Base-by-base conservation (phyloP, 768 basidiomycete species). In the Suillus decipiens region DNA sequence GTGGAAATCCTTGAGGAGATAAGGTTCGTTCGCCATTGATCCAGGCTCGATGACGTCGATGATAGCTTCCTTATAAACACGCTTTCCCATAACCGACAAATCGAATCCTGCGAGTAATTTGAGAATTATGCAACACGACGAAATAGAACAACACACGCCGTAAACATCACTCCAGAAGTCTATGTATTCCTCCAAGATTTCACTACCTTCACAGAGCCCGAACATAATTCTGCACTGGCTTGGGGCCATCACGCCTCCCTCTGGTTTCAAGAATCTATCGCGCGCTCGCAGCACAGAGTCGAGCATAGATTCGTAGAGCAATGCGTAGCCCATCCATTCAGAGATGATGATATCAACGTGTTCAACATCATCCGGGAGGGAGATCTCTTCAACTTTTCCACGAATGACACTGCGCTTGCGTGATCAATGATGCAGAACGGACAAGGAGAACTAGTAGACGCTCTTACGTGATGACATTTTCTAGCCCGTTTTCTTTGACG, bases 291-390 rank as follows among this genome's bases (percentile, higher is more conserved):
- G 79, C 19, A 99, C 96, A 2, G 95, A 96, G 75, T 98, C 96
- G 39, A 99, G 84, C 96, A 99, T 98, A 48, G 91, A 93, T 76
- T 99, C 96, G 75, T 98, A 98, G 24, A 98, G 83, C 28, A 94
- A 79, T 1, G 89, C 89, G 70, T 93, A 94, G 17, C 89, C 95
- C 96, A 98, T 98, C 96, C 96, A 99, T 76, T 99, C 96, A 5
- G 94, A 96, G 58, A 99, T 81, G 74, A 99, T 95, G 63, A 99
- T 85, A 73, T 99, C 96, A 28, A 99, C 96, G 59, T 92, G 80
- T 11, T 84, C 79, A 56, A 89, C 78, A 59, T 77, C 85, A 58
- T 89, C 87, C 2, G 93, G 94, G 1, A 98, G 79, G 8, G 68
- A 74, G 62, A 99, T 89, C 24, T 95, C 88, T 76, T 99, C 96